These are phyloP conservation scores for Luffa aegyptiaca DNA, from an alignment of 306 rosid genomes.

Conservation along the genomic window DNA sequence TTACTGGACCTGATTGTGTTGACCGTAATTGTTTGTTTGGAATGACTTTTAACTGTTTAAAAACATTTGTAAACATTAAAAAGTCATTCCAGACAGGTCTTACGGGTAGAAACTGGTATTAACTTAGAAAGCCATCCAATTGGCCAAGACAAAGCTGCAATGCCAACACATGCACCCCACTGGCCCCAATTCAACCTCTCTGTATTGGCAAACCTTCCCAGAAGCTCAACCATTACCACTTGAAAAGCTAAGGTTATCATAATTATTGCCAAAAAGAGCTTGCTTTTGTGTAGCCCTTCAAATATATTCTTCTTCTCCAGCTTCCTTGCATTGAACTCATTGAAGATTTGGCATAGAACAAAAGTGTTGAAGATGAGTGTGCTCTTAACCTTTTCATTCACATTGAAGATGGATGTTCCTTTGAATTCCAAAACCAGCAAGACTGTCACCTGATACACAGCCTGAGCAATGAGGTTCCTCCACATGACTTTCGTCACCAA, in stretches of 20 bases:
- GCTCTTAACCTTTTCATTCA: slow-evolving; percentile 12
- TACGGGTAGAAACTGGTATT: background rate
- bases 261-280: slow-evolving; percentile 15
- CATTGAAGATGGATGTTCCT: slow-evolving; percentile 17
- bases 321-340: slow-evolving; percentile 22
- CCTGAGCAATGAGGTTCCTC: slow-evolving; percentile 22
- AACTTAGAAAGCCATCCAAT: slow-evolving; percentile 20
- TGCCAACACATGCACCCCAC: slow-evolving; percentile 19
- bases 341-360: slow-evolving; percentile 19
- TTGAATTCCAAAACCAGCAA: slow-evolving; percentile 13
- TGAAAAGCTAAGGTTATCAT: slow-evolving; percentile 15
- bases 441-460: slow-evolving; percentile 15
- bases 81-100: no score
- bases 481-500: slow-evolving; percentile 20
- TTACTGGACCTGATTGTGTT: background rate
- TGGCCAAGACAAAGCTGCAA: slow-evolving; percentile 22
- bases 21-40: no score
- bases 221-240: slow-evolving; percentile 16
- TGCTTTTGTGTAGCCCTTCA: slow-evolving; percentile 11
- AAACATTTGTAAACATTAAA: no score
- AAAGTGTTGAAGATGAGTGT: slow-evolving; percentile 21
- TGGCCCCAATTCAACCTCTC: slow-evolving; percentile 15
- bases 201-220: slow-evolving; percentile 20
- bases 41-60: no score
- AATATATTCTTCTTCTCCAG: slow-evolving; percentile 21